A percentile compares a stretch with the other conserved stretches of the same genome.
These are phyloP conservation scores for Persicaria tinctoria DNA, from an alignment of 148 eudicot species.

Conservation along the genomic window DNA sequence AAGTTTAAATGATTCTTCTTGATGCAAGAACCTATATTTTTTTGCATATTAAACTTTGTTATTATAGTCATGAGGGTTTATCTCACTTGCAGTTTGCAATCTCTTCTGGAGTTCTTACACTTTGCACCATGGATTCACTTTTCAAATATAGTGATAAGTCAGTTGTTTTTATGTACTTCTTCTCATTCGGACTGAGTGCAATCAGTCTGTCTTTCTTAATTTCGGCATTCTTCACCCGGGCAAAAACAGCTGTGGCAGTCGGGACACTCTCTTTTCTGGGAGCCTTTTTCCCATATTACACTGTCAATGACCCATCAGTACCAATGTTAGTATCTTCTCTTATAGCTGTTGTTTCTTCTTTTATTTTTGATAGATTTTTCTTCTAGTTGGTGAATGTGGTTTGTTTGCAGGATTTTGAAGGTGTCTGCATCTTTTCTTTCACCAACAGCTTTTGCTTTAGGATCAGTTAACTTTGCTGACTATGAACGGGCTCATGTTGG, in stretches of 20 bases:
- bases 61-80: slow-evolving; percentile 11
- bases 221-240: slow-evolving; percentile 87
- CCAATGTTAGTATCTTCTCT: slow-evolving; percentile 55
- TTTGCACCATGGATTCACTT: slow-evolving; percentile 79
- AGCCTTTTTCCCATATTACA: slow-evolving; percentile 93
- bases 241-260: slow-evolving; percentile 98
- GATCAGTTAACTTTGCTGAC: slow-evolving; percentile 95
- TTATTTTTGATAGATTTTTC: background rate
- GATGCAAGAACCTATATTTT: background rate
- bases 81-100: slow-evolving; percentile 75
- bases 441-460: slow-evolving; percentile 98
- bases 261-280: slow-evolving; percentile 97
- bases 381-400: slow-evolving; percentile 5
- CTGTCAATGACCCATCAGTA: slow-evolving; percentile 72
- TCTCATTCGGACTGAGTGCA: slow-evolving; percentile 88
- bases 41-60: background rate
- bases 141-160: slow-evolving; percentile 93
- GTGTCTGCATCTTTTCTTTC: slow-evolving; percentile 86
- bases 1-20: background rate
- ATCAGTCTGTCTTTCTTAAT: slow-evolving; percentile 88
- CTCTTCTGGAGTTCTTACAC: slow-evolving; percentile 76
- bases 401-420: slow-evolving; percentile 56
- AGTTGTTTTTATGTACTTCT: slow-evolving; percentile 91
- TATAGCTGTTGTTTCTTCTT: background rate
- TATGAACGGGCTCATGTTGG: slow-evolving; percentile 99